Percentiles rank a stretch among this genome's conserved stretches.
Conservation (phyloP, 2,329 filamentous ascomycete genomes). For the Fonsecaea erecta region DNA sequence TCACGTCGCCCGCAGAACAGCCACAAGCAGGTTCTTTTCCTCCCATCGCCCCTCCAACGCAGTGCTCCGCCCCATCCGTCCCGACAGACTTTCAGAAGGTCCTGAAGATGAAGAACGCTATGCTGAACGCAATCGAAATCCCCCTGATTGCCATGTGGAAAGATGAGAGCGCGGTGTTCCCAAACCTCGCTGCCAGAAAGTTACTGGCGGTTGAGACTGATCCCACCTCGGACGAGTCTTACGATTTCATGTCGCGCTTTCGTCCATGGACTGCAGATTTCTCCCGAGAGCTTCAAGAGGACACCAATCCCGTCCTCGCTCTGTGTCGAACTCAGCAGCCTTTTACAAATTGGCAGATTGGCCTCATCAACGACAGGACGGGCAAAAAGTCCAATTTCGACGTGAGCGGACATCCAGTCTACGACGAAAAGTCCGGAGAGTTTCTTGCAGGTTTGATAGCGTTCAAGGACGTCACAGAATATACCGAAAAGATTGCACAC, state of each 20-base stretch:
- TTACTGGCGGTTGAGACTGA: conserved; percentile 56
- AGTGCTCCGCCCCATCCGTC: conserved; percentile 58
- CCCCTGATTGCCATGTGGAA: conserved; percentile 82
- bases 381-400: conserved; percentile 66
- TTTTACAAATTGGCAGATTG: conserved; percentile 65
- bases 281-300: conserved; percentile 58
- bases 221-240: conserved; percentile 51
- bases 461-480: conserved; percentile 72
- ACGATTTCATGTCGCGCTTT: conserved; percentile 65
- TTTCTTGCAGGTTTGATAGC: conserved; percentile 75
- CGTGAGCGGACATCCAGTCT: conserved; percentile 68
- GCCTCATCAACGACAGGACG: conserved; percentile 62
- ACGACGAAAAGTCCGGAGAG: conserved; percentile 69
- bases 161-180: conserved; percentile 73
- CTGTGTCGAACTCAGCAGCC: conserved; percentile 66
- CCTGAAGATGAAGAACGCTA: conserved; percentile 74
- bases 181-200: conserved; percentile 67
- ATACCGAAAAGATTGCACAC: conserved; percentile 69
- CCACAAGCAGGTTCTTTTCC: conserved; percentile 65
- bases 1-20: conserved; percentile 58
- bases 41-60: conserved; percentile 67
- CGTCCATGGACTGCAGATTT: conserved; percentile 70
- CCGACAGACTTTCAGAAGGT: conserved; percentile 74
- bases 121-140: conserved; percentile 74
- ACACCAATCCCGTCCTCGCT: conserved; percentile 70